A percentile compares a stretch with the other conserved stretches of the same genome.
Conservation (phyloP, 2,329 filamentous ascomycete genomes). For the Epichloe sibirici region DNA sequence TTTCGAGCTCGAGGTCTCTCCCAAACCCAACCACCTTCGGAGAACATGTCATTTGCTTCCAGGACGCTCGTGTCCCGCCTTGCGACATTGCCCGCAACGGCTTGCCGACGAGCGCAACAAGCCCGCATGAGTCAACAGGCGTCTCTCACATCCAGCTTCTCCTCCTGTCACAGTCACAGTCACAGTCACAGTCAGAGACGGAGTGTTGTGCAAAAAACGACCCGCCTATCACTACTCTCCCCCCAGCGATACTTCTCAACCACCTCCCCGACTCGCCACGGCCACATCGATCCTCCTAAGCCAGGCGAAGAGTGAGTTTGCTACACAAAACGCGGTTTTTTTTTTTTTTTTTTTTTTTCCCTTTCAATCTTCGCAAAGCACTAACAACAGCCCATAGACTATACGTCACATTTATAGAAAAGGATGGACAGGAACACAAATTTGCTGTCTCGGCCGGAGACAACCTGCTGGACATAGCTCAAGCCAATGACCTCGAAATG, state of each 20-base stretch:
- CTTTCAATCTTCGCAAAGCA: background rate
- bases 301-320: conserved; percentile 77
- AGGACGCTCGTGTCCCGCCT: conserved; percentile 21
- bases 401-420: conserved; percentile 86
- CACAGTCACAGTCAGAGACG: background rate
- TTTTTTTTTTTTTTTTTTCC: too few relatives aligned
- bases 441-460: conserved; percentile 76
- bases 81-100: conserved; percentile 18
- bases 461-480: conserved; percentile 90
- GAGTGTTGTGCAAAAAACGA: background rate
- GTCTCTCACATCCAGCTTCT: background rate
- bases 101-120: conserved; percentile 18
- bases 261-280: conserved; percentile 51
- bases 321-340: background rate
- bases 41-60: conserved; percentile 18
- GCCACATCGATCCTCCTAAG: conserved; percentile 72
- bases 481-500: conserved; percentile 93
- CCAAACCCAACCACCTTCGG: background rate
- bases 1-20: too few relatives aligned
- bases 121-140: conserved; percentile 10
- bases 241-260: conserved; percentile 49
- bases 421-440: conserved; percentile 65
- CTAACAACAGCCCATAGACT: conserved; percentile 39
- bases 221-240: background rate
- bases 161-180: background rate